Evolutionary conservation across 257 asterid genomes (phyloP).

Genomic region (Jacaranda copaia): DNA sequence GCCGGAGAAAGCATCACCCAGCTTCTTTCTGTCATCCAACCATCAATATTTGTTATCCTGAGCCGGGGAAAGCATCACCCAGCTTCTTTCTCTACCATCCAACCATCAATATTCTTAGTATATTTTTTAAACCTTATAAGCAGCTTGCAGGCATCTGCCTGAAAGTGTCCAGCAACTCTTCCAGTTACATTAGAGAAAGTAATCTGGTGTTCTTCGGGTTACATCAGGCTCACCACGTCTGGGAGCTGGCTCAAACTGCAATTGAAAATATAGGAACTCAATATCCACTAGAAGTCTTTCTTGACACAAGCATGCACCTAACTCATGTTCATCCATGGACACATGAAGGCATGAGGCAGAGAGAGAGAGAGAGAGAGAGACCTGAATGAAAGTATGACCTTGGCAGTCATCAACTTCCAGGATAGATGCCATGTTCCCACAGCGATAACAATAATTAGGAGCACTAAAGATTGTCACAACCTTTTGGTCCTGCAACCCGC

Average conservation of each 20-base stretch:
- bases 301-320: neutral
- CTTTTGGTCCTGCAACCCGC: constrained; percentile 61
- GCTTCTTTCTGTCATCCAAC: neutral
- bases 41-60: neutral
- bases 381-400: constrained; percentile 71
- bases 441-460: constrained; percentile 71
- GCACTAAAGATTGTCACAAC: constrained; percentile 76
- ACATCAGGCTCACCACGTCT: constrained; percentile 75
- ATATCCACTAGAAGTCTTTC: neutral
- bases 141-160: constrained; percentile 28
- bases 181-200: constrained; percentile 56
- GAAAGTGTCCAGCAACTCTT: constrained; percentile 29
- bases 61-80: constrained; percentile 3
- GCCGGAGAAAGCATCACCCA: neutral
- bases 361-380: constrained; percentile 17
- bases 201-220: constrained; percentile 74
- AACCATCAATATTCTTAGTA: neutral
- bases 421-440: constrained; percentile 78
- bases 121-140: constrained; percentile 23
- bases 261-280: neutral
- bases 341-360: neutral
- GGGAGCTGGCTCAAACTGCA: constrained; percentile 79
- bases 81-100: neutral
- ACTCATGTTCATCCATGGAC: neutral
- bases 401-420: constrained; percentile 69